Conservation (phyloP, 768 basidiomycete species). For the Dioszegia aurantiaca region DNA sequence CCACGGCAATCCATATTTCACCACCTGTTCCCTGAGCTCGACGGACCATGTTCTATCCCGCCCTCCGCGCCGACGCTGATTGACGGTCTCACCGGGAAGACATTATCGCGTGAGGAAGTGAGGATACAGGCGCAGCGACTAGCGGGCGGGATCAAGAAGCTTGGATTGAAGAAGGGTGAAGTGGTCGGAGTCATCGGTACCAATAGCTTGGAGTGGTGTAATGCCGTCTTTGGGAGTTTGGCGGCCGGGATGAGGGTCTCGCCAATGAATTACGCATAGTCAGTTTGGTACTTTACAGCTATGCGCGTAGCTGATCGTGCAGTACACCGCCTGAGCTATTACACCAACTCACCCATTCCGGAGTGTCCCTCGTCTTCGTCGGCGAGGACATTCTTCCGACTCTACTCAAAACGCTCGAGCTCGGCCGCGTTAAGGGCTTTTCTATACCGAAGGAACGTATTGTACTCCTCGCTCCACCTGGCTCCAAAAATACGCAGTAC, state of each 20-base stretch:
- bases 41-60: background rate
- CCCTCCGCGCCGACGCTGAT: conserved; percentile 58
- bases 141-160: conserved; percentile 60
- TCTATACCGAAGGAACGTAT: conserved; percentile 57
- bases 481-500: conserved; percentile 10
- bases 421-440: conserved; percentile 36
- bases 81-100: conserved; percentile 63
- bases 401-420: conserved; percentile 61
- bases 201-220: conserved; percentile 64
- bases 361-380: conserved; percentile 63
- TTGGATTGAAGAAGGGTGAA: conserved; percentile 57
- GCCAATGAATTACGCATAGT: conserved; percentile 60
- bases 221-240: conserved; percentile 55
- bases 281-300: conserved; percentile 2
- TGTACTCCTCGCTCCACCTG: conserved; percentile 55
- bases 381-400: conserved; percentile 62
- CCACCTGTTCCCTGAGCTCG: conserved; percentile 36
- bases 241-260: conserved; percentile 70
- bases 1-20: conserved; percentile 34
- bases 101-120: conserved; percentile 62
- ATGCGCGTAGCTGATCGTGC: background rate
- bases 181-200: conserved; percentile 63
- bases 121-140: conserved; percentile 61
- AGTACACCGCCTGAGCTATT: conserved; percentile 68
- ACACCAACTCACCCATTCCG: conserved; percentile 68